Evolutionary conservation across 768 basidiomycete genomes (phyloP).

Genomic region (Termitomyces sp.): DNA sequence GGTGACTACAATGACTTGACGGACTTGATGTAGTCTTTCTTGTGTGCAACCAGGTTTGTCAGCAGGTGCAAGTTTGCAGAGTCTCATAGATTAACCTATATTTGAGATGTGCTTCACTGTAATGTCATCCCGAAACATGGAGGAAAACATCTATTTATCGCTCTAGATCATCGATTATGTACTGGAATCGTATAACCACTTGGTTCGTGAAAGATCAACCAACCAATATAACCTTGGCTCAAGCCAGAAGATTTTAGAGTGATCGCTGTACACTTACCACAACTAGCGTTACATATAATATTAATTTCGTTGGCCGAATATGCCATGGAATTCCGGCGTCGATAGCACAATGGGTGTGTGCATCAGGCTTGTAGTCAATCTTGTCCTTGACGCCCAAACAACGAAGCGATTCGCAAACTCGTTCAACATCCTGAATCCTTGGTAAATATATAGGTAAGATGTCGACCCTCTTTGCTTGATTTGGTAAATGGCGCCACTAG

Average conservation of each 20-base stretch:
- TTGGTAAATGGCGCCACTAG: slow-evolving; percentile 11
- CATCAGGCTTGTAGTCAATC: slow-evolving; percentile 16
- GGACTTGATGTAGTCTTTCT: no score
- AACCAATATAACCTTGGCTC: not conserved
- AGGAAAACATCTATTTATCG: no score
- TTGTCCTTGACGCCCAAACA: slow-evolving; percentile 10
- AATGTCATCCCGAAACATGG: no score
- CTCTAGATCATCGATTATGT: not conserved
- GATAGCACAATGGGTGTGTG: slow-evolving; percentile 10
- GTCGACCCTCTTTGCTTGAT: not conserved
- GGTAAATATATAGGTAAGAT: slow-evolving; percentile 14
- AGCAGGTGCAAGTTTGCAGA: no score
- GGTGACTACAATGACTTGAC: no score
- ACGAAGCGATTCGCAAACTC: slow-evolving; percentile 10
- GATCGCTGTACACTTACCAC: not conserved
- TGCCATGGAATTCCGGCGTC: not conserved
- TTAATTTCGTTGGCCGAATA: not conserved
- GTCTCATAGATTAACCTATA: no score
- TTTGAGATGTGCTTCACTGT: no score
- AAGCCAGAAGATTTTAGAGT: not conserved
- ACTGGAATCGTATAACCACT: not conserved
- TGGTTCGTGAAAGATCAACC: no score
- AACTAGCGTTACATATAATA: not conserved
- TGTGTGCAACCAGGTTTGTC: no score
- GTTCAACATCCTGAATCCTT: slow-evolving; percentile 7